Base-by-base conservation (phyloP, 345 rosid genomes). In the Melaleuca alternifolia region DNA sequence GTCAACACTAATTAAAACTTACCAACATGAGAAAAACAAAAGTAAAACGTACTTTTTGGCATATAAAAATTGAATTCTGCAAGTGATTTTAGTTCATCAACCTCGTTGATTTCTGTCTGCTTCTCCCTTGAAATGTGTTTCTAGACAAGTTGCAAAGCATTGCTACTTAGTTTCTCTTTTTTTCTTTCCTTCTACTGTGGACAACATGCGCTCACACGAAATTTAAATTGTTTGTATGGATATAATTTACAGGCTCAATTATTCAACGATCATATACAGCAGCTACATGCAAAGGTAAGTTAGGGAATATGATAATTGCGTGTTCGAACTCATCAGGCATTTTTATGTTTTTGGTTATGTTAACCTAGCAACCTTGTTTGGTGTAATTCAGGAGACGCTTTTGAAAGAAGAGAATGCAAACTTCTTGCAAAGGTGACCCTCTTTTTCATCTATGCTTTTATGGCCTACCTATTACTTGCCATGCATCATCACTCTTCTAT, bases 381-480 rank as follows among this genome's bases (percentile, higher is more conserved):
- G 44, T 75, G n/a, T 44, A 51, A 85, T 88, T 37, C 92, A 96
- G 97, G 96, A 94, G 89, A 90, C 44, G 71, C 79, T 81, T 41
- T 86, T 94, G 88, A 76, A 83, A 84, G 90, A 92, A 82, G 93
- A 94, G 83, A 92, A 93, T 84, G 88, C 90, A 82, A 90, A 83
- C 85, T 93, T 82, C 46, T 24, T 13, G 51, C 53, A 46, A 87
- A 88, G 95, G 96, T 95, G 88, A 51, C 56, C 84, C 84, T 62
- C 41, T 62, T 15, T 33, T 41, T 30, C 15, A 61, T 33, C 76
- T 14, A 7, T 4, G 21, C 1, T 62, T 62, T 0, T 62, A 6
- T 62, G 28, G 76, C 1, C 76, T 62, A 13, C 41, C 76, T 62
- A 28, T 62, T 62, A 62, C 41, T 62, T 14, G 65, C 76, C 11